These are phyloP conservation scores for Fraxinus sp. DNA, from an alignment of 305 asterid species.

Conservation along the genomic window DNA sequence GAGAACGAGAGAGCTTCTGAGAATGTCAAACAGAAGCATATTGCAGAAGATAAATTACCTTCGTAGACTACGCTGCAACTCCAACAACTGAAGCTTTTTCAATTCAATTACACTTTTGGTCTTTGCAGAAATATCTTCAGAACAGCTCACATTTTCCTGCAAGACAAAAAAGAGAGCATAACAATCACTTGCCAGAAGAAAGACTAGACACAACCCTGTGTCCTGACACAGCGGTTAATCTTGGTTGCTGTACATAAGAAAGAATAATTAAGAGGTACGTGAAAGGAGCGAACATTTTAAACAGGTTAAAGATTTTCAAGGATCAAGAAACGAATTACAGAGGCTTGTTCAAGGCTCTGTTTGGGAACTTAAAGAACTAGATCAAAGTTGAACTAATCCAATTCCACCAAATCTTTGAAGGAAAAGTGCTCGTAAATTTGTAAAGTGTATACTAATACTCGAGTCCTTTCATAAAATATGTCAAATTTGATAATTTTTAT, in stretches of 20 bases:
- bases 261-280: background rate
- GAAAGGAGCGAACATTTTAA: slow-evolving; percentile 1
- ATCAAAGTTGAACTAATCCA: background rate
- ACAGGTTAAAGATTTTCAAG: slow-evolving; percentile 8
- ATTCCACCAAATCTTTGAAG: background rate
- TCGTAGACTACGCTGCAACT: slow-evolving; percentile 83
- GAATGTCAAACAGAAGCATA: slow-evolving; percentile 25
- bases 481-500: background rate
- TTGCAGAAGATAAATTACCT: slow-evolving; percentile 43
- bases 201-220: slow-evolving; percentile 10
- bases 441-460: background rate
- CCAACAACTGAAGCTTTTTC: slow-evolving; percentile 94
- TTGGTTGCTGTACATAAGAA: background rate
- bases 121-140: slow-evolving; percentile 90
- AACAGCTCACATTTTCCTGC: slow-evolving; percentile 87
- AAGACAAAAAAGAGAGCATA: slow-evolving; percentile 17
- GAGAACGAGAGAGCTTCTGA: slow-evolving; percentile 11
- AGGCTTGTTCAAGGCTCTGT: background rate
- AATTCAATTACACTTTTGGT: slow-evolving; percentile 95
- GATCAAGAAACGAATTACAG: background rate
- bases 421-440: background rate
- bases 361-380: background rate
- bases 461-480: background rate
- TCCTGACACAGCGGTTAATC: background rate
- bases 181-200: slow-evolving; percentile 12